Evolutionary conservation across 2,329 filamentous ascomycete species (phyloP).

Genomic region (Talaromyces rugulosus): DNA sequence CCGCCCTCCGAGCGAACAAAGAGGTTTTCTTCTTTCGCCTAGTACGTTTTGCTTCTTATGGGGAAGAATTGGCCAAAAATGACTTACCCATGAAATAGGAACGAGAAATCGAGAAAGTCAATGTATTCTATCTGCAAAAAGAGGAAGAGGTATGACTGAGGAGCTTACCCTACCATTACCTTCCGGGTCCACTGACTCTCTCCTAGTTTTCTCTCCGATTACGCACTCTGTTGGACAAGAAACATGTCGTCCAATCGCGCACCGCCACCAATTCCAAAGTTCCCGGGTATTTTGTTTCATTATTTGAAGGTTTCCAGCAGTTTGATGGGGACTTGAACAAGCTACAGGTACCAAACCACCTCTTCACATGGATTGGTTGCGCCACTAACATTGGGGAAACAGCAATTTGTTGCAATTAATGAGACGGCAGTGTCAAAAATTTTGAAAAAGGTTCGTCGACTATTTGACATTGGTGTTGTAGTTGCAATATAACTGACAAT

Average conservation of each 20-base stretch:
- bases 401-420: slow-evolving; percentile 98
- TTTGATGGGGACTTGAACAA: slow-evolving; percentile 97
- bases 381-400: slow-evolving; percentile 10
- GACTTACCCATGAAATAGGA: slow-evolving; percentile 56
- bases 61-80: not conserved
- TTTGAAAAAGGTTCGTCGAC: slow-evolving; percentile 71
- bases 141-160: slow-evolving; percentile 75
- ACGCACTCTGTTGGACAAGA: slow-evolving; percentile 91
- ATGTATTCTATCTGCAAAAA: slow-evolving; percentile 95
- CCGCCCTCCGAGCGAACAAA: slow-evolving; percentile 90
- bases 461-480: not conserved
- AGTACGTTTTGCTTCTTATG: slow-evolving; percentile 49
- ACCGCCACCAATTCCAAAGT: slow-evolving; percentile 72
- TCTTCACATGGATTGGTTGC: not conserved
- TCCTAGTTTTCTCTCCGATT: slow-evolving; percentile 83
- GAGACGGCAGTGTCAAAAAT: slow-evolving; percentile 98
- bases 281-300: slow-evolving; percentile 87
- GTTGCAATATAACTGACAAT: slow-evolving; percentile 4
- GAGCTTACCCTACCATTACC: not conserved
- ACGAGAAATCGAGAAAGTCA: slow-evolving; percentile 96
- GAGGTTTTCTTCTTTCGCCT: slow-evolving; percentile 98
- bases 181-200: slow-evolving; percentile 1
- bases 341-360: slow-evolving; percentile 55
- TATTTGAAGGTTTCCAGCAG: slow-evolving; percentile 95
- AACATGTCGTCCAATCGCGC: slow-evolving; percentile 80